These are phyloP conservation scores for Ceriops tagal DNA, from an alignment of 345 rosid species.

Conservation along the genomic window DNA sequence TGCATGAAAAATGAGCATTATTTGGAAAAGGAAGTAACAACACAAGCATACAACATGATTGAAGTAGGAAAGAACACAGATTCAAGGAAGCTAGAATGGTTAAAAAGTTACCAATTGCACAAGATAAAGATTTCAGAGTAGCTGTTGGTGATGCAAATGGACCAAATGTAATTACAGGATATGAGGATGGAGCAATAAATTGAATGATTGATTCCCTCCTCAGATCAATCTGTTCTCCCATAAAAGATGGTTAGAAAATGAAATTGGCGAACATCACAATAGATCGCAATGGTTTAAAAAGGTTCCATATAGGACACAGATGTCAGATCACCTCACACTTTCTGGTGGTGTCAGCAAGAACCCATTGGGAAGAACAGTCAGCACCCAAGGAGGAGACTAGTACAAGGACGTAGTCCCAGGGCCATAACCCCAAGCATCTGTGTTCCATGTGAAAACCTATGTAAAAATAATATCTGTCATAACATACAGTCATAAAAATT, in stretches of 20 bases:
- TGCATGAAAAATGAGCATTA: too few relatives aligned
- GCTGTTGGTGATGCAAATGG: constrained; percentile 69
- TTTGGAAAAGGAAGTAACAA: background rate
- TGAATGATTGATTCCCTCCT: constrained; percentile 51
- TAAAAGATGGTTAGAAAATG: background rate
- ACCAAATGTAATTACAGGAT: constrained; percentile 86
- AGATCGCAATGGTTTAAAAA: background rate
- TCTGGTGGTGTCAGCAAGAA: constrained; percentile 84
- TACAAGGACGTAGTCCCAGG: constrained; percentile 80
- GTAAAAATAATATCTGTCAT: background rate
- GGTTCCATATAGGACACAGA: background rate
- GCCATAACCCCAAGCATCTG: constrained; percentile 86
- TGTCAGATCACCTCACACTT: constrained; percentile 69
- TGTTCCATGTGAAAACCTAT: constrained; percentile 92
- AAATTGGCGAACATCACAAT: background rate
- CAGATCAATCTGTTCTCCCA: constrained; percentile 70
- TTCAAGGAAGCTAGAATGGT: background rate
- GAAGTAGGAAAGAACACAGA: background rate
- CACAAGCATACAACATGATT: background rate
- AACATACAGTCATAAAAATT: background rate
- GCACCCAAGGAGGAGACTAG: constrained; percentile 97
- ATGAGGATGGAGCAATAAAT: constrained; percentile 51
- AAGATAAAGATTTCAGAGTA: constrained; percentile 69
- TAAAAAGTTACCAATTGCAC: constrained; percentile 59
- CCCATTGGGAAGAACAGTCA: constrained; percentile 72